A percentile compares a stretch with the other conserved stretches of the same genome.
Conservation (phyloP, 805 yeast species). For the Schwanniomyces polymorphus region DNA sequence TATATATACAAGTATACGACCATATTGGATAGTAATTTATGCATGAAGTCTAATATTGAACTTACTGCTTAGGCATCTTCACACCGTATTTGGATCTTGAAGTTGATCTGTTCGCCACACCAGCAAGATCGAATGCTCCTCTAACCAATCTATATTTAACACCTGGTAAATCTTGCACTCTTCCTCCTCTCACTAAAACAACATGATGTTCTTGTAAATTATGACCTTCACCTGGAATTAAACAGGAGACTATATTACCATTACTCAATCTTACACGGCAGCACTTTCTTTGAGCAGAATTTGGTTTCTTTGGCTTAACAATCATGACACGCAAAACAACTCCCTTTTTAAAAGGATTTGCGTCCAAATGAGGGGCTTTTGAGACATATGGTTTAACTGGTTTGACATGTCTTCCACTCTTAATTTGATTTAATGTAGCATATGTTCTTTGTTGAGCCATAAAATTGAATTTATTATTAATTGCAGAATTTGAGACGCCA, state of each 20-base stretch:
- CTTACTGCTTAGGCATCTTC: constrained; percentile 60
- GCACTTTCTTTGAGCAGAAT: constrained; percentile 96
- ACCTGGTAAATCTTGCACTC: constrained; percentile 98
- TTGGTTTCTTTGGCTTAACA: constrained; percentile 96
- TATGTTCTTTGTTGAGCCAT: constrained; percentile 41
- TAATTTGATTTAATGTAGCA: constrained; percentile 78
- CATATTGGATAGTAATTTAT: background rate
- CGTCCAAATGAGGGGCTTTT: constrained; percentile 78
- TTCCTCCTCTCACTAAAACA: constrained; percentile 95
- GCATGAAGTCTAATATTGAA: background rate
- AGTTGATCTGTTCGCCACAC: constrained; percentile 89
- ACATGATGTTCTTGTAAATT: constrained; percentile 97
- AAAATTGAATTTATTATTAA: constrained; percentile 6
- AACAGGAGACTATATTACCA: constrained; percentile 86
- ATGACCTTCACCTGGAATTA: constrained; percentile 98
- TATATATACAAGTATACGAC: background rate
- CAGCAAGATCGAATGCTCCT: constrained; percentile 90
- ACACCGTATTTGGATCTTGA: constrained; percentile 94
- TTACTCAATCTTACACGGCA: constrained; percentile 91
- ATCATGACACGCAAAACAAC: constrained; percentile 94
- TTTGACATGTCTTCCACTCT: constrained; percentile 57
- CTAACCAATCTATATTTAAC: constrained; percentile 91
- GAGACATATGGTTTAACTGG: constrained; percentile 50
- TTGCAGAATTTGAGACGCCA: background rate
- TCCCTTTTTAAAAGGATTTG: constrained; percentile 87